A percentile compares a stretch with the other conserved stretches of the same genome.
Evolutionary conservation across 805 yeast species (phyloP).

Genomic region (Hanseniaspora pseudoguilliermondii): DNA sequence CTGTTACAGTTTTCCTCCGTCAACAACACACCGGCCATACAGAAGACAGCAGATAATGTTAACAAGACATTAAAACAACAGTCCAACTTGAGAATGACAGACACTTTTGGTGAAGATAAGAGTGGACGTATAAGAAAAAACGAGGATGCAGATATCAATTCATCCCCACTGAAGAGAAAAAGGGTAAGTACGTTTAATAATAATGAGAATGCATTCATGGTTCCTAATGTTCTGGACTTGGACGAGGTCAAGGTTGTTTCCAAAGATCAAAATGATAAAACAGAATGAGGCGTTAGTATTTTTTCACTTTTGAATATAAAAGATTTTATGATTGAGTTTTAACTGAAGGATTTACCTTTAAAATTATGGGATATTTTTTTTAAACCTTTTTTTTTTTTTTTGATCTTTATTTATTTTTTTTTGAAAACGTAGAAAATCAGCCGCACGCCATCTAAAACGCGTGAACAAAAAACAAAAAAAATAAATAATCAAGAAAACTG

Average conservation of each 20-base stretch:
- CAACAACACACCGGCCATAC: slow-evolving; percentile 25
- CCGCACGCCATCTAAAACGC: too few relatives aligned
- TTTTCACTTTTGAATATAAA: not conserved
- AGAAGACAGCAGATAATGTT: not conserved
- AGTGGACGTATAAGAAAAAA: not conserved
- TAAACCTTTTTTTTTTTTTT: too few relatives aligned
- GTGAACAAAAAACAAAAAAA: too few relatives aligned
- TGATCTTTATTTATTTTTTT: too few relatives aligned
- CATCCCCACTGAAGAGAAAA: slow-evolving; percentile 9
- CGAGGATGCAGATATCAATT: slow-evolving; percentile 3
- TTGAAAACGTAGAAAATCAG: too few relatives aligned
- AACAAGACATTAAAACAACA: slow-evolving; percentile 3
- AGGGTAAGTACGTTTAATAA: not conserved
- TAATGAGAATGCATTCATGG: not conserved
- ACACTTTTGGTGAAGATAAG: not conserved
- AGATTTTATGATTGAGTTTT: too few relatives aligned
- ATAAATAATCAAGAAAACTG: too few relatives aligned
- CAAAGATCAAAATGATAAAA: not conserved
- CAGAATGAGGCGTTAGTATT: too few relatives aligned
- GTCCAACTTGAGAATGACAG: slow-evolving; percentile 2
- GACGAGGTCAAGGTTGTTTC: not conserved
- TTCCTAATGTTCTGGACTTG: slow-evolving; percentile 7
- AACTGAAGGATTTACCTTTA: too few relatives aligned
- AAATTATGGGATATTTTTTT: too few relatives aligned
- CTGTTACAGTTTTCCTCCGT: slow-evolving; percentile 62